Evolutionary conservation across 805 yeast genomes (phyloP), one percentile per base, ranked within the genome.

Genomic region (Scheffersomyces stipitis): DNA sequence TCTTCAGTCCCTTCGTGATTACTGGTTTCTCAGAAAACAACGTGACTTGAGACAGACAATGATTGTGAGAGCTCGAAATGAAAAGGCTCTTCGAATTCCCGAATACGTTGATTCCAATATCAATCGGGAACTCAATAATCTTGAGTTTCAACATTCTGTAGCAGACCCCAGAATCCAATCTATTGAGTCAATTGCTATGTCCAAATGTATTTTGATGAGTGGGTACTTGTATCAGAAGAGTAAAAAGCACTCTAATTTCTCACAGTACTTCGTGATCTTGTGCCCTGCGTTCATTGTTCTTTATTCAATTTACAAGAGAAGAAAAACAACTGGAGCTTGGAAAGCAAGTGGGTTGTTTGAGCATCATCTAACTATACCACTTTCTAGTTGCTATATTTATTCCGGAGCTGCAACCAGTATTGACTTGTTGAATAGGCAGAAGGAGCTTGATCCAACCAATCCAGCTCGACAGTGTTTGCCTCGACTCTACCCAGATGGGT

Each of bases 401-500:
- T 78, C 93, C 1, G 96, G 91, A 1, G 57, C 71, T 2, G 59
- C 76, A 1, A 78, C 90, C 2, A 71, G 69, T 9, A 52, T 71
- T 23, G 89, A 83, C 44, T 62, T 88, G 18, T 53, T 81, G 20
- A 52, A 56, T 3, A 58, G 76, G 9, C 74, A 67, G 33, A 61
- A 56, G 15, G 73, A 70, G n/a, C 60, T 69, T 30, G 78, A 80
- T 38, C 63, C 64, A 3, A 54, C 60, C 15, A 60, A 72, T 38
- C 83, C 85, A 0, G 86, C 83, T 0, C 71, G 68, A 4, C 71
- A 73, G 32, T 62, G 81, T 0, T 54, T 84, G 20, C 96, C 97
- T 0, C 65, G 95, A 24, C 66, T 83, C 0, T 89, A 85, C 52
- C 62, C 73, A 1, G 95, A 89, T 59, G 96, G 96, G 0, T 84